Base-by-base conservation (phyloP, 1,139 yeast genomes). In the Blastobotrys ciferrii region DNA sequence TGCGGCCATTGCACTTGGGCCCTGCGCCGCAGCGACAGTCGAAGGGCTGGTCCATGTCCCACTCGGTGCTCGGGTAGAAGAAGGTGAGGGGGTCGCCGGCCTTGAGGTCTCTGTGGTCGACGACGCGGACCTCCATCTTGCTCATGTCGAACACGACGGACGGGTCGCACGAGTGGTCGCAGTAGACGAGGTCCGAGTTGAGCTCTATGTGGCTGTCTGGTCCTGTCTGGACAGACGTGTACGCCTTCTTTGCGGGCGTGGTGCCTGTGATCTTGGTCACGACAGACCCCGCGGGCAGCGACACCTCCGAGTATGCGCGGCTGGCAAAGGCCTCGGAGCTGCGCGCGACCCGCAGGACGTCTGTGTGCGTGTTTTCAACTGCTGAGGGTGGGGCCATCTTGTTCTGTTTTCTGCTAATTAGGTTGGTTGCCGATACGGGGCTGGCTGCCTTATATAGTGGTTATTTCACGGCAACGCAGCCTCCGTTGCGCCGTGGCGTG, bases 1-100 rank as follows among this genome's bases (percentile, higher is more conserved):
- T 31, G 33, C 33, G 14, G 14, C 33, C 33, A 7, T 11, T 11
- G 12, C 33, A 12, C 13, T 31, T 31, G 9, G 28, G 28, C 28
- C 28, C 28, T 23, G 28, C 28, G 9, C 28, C 28, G 14, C 33
- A 31, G 5, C 33, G 14, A n/a, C 33, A 31, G 33, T 11, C 14
- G 33, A 31, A 31, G 9, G 33, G 33, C 12, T 31, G 33, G 33
- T 31, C 33, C 33, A 31, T 31, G 33, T 31, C 13, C 33, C 33
- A 31, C 13, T 31, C 33, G 13, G 33, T 31, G 14, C 33, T 31
- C 14, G 33, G 33, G 12, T 31, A 31, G 33, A 31, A 31, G 14
- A 31, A 31, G 33, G 33, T 31, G 5, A 31, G 33, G 5, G n/a
- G 14, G n/a, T 13, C 33, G 14, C 33, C 33, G 13, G 33, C 33